These are phyloP conservation scores for Porphyra umbilicalis DNA, from an alignment of 31 red algal genomes.

Conservation along the genomic window DNA sequence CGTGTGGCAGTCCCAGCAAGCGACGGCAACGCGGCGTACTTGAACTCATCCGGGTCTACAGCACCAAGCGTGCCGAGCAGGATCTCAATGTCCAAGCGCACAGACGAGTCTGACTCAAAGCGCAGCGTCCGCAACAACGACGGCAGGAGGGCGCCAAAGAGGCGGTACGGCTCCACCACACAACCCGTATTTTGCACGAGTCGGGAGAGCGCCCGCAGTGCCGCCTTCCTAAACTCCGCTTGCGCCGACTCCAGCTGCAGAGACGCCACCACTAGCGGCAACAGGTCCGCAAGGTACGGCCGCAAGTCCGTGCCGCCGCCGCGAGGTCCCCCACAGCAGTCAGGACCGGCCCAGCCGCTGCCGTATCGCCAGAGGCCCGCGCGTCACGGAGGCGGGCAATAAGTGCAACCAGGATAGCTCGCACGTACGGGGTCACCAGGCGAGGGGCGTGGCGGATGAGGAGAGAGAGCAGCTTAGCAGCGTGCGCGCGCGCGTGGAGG, in stretches of 20 bases:
- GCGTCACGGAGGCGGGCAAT: slow-evolving; percentile 42
- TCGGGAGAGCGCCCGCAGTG: slow-evolving; percentile 49
- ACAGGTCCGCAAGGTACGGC: slow-evolving; percentile 37
- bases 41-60: slow-evolving; percentile 69
- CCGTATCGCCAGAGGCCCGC: slow-evolving; percentile 24
- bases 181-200: slow-evolving; percentile 70
- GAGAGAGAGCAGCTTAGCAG: slow-evolving; percentile 63
- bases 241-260: slow-evolving; percentile 56
- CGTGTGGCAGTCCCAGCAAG: neutral
- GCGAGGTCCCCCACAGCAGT: slow-evolving; percentile 51
- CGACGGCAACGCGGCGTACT: slow-evolving; percentile 41
- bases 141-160: slow-evolving; percentile 41
- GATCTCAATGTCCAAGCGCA: slow-evolving; percentile 58
- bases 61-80: slow-evolving; percentile 80
- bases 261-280: slow-evolving; percentile 59
- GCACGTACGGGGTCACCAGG: slow-evolving; percentile 59
- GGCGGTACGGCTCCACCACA: slow-evolving; percentile 66
- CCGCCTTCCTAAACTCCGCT: slow-evolving; percentile 37
- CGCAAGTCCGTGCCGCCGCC: slow-evolving; percentile 60
- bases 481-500: slow-evolving; percentile 30
- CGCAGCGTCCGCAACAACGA: slow-evolving; percentile 44
- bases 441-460: slow-evolving; percentile 56
- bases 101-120: slow-evolving; percentile 39
- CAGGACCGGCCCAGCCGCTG: slow-evolving; percentile 32
- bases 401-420: slow-evolving; percentile 34